Evolutionary conservation across 345 rosid genomes (phyloP), one percentile per base, ranked within the genome.

Genomic region (Arabidopsis arenosa): DNA sequence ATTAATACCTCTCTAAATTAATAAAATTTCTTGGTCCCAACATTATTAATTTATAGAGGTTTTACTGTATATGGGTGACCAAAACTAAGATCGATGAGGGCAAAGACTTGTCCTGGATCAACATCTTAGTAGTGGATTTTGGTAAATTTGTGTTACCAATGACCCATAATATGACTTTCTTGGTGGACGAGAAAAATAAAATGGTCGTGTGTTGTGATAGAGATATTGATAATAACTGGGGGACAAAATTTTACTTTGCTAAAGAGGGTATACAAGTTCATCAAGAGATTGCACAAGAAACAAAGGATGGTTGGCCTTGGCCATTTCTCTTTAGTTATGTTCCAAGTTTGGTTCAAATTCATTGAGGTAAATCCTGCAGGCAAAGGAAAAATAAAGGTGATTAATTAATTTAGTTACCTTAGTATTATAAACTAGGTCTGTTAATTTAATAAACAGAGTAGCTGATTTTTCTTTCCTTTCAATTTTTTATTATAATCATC

Each of bases 141-240:
- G 4, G 11, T 58, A 5, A n/a, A 58, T 1, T 15, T 35, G 3
- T 8, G 58, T 5, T 6, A n/a, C 1, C 10, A 6, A 11, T 8
- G 43, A 6, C 9, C 2, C 9, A 9, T 7, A 37, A 7, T 7
- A 37, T 28, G 36, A 54, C 36, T 54, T 54, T 54, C 36, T 12
- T 54, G 59, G 59, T 54, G 15, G 59, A 54, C 33, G 35, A 53
- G 57, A n/a, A 53, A 33, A 53, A 23, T 54, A 54, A 54, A 54
- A 12, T 54, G 59, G 59, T 28, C 13, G 44, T 40, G 13, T 40
- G 44, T 40, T 40, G 44, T 37, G 40, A 37, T 3, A 10, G 14
- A 10, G 44, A 3, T 10, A 40, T 4, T 23, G 26, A 23, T 23
- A 23, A 23, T 23, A 23, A 23, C 2, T 23, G 26, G 26, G 26